These are phyloP conservation scores for Diaporthe vexans DNA, from an alignment of 2,329 filamentous ascomycete species.

Conservation along the genomic window DNA sequence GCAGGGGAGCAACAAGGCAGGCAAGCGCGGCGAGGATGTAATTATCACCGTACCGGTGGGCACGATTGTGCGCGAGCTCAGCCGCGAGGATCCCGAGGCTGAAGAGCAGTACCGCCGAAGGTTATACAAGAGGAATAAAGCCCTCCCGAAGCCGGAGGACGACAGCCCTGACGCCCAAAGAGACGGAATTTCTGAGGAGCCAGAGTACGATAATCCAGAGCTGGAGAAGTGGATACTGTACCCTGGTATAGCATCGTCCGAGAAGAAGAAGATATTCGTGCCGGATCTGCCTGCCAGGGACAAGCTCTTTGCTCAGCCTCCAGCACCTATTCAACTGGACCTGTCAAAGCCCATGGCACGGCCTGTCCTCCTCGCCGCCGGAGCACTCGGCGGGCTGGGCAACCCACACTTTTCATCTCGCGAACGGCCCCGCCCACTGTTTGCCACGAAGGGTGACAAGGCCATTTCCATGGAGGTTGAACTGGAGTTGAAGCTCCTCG, in stretches of 20 bases:
- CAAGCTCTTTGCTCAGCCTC: slow-evolving; percentile 75
- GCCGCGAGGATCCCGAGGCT: slow-evolving; percentile 80
- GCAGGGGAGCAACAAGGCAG: slow-evolving; percentile 79
- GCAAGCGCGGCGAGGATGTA: slow-evolving; percentile 87
- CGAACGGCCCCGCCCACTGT: slow-evolving; percentile 82
- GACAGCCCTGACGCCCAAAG: slow-evolving; percentile 49
- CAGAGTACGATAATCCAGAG: slow-evolving; percentile 59
- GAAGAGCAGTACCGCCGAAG: slow-evolving; percentile 67
- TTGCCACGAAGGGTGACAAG: slow-evolving; percentile 87
- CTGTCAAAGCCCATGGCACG: slow-evolving; percentile 82
- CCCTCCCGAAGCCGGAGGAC: slow-evolving; percentile 41
- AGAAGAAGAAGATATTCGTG: slow-evolving; percentile 69
- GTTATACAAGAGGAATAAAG: slow-evolving; percentile 47
- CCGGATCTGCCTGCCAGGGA: slow-evolving; percentile 67
- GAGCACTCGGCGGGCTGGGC: slow-evolving; percentile 89
- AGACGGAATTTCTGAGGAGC: slow-evolving; percentile 57
- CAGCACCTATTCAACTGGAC: slow-evolving; percentile 80
- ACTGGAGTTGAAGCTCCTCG: slow-evolving; percentile 93
- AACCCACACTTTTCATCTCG: slow-evolving; percentile 93
- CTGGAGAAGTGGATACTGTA: slow-evolving; percentile 89
- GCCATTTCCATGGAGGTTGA: slow-evolving; percentile 85
- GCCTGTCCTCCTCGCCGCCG: slow-evolving; percentile 88
- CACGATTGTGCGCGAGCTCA: slow-evolving; percentile 88
- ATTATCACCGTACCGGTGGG: slow-evolving; percentile 93
- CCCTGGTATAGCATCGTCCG: slow-evolving; percentile 79